phyloP scores from a whole-genome alignment of 352 stramenopile genomes.

The Globisporangium camurandrum region DNA sequence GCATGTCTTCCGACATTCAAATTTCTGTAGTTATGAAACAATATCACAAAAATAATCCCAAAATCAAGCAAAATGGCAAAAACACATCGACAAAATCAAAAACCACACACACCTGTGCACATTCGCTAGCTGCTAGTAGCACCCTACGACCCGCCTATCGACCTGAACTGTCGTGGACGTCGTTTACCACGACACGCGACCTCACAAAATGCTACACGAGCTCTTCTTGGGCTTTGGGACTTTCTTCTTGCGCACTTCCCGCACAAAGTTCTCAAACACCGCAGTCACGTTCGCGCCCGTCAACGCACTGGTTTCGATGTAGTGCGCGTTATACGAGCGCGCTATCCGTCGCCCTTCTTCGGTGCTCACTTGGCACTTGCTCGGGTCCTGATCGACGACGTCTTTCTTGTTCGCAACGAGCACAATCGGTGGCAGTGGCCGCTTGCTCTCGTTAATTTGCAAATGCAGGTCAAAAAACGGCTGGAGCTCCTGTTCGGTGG shows the following conservation, averaged over 20 bases:
- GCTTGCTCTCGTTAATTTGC: slow-evolving; percentile 84
- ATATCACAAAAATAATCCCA: no score
- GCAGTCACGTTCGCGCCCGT: slow-evolving; percentile 81
- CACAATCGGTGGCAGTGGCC: slow-evolving; percentile 74
- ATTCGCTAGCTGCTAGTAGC: no score
- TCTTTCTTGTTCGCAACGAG: slow-evolving; percentile 89
- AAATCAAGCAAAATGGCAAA: no score
- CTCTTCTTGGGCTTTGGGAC: slow-evolving; percentile 71
- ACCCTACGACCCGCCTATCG: no score
- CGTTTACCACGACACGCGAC: background rate
- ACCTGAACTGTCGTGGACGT: background rate
- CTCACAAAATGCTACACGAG: slow-evolving; percentile 57
- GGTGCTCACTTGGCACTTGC: slow-evolving; percentile 78
- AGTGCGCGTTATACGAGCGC: slow-evolving; percentile 79
- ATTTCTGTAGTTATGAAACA: no score
- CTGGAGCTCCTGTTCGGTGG: slow-evolving; percentile 58
- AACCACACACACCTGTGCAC: no score
- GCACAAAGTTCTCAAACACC: slow-evolving; percentile 85
- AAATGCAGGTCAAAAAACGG: slow-evolving; percentile 84
- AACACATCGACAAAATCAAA: no score
- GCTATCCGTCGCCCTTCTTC: slow-evolving; percentile 80
- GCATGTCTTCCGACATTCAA: no score
- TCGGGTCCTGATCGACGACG: slow-evolving; percentile 72
- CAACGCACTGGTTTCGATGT: slow-evolving; percentile 84
- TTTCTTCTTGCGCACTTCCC: slow-evolving; percentile 76